Evolutionary conservation across 1,284 basidiomycete species (phyloP), one percentile per base, ranked within the genome.

Genomic region (Kwoniella shivajii): DNA sequence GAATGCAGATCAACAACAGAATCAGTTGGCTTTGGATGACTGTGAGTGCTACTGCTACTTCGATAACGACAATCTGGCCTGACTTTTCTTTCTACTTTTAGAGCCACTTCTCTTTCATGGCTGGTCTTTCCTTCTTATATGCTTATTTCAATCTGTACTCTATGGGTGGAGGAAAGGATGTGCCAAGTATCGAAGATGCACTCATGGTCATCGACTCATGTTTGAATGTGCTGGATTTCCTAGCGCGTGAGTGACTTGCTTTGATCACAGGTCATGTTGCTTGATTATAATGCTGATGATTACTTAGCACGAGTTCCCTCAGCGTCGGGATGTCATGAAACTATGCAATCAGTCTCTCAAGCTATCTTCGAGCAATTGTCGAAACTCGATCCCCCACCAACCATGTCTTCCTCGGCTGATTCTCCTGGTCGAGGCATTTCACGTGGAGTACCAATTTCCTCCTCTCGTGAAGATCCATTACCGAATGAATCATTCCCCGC

Each of bases 1-100:
- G 75, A 22, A 77, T 78, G 73, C 77, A 79, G 62, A 59, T 76
- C 38, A 78, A 75, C 68, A 76, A 79, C 63, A 66, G 78, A 49
- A 79, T 79, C 62, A 74, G 70, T 57, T 79, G 77, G 72, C 64
- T 77, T 22, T 79, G 78, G 78, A 71, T 79, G 69, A 78, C 76
- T 14, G 74, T 74, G 49, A 67, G 72, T 62, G n/a, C 1, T 7
- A 33, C 13, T 6, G 26, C 10, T 41, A 20, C 33, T 24, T 38
- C 24, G 42, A 26, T 34, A n/a, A n/a, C n/a, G 11, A 39, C 18
- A 39, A 26, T 20, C 26, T 26, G 26, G 43, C 16, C 27, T 4
- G 10, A 4, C 11, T 24, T 13, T n/a, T 26, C 20, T 36, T 9
- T 24, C 18, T 13, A 4, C 30, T 37, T 26, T 7, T 57, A 73